Evolutionary conservation across 805 yeast species (phyloP).

Genomic region (Naumovozyma baii): DNA sequence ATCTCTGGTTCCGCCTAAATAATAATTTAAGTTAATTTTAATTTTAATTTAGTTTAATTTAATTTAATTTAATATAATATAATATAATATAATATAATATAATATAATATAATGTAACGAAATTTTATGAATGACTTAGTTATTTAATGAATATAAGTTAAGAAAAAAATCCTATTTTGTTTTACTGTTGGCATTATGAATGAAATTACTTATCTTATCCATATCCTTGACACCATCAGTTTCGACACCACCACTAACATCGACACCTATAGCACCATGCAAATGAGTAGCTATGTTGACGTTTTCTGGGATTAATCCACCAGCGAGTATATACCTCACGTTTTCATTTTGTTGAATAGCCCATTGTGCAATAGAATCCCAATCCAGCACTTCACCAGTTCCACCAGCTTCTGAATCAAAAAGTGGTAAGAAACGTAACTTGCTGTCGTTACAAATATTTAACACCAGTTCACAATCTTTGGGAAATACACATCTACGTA

Average conservation of each 20-base stretch:
- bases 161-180: too few species aligned
- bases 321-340: conserved; percentile 60
- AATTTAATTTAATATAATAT: too few species aligned
- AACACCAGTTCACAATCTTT: conserved; percentile 37
- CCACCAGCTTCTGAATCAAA: conserved; percentile 90
- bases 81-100: too few species aligned
- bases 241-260: conserved; percentile 94
- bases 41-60: too few species aligned
- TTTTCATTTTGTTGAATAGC: conserved; percentile 24
- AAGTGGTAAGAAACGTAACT: conserved; percentile 34
- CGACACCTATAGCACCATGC: conserved; percentile 73
- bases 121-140: too few species aligned
- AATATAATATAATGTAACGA: background rate
- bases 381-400: conserved; percentile 71
- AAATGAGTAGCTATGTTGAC: conserved; percentile 43
- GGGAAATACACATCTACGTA: conserved; percentile 60
- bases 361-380: conserved; percentile 45
- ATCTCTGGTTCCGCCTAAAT: conserved; percentile 64
- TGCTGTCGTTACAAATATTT: conserved; percentile 12
- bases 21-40: too few species aligned
- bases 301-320: conserved; percentile 76
- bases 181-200: conserved; percentile 40
- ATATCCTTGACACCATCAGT: conserved; percentile 64
- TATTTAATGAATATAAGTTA: too few species aligned
- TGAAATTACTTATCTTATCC: conserved; percentile 49